phyloP scores from a whole-genome alignment of 176 grass and related monocot species.

The Rhynchospora breviuscula region DNA sequence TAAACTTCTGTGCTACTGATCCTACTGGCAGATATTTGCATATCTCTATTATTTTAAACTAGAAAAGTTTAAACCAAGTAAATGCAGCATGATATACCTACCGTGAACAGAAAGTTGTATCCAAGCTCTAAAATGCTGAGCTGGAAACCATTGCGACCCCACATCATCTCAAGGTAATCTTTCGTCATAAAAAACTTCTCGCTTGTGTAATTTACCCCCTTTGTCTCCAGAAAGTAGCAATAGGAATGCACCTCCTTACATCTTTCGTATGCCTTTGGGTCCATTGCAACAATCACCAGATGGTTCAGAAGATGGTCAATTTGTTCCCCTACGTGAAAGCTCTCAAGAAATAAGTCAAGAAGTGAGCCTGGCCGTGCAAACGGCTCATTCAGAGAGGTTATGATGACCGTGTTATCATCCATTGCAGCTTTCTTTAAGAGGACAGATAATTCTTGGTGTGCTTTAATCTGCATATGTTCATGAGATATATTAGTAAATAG shows the following conservation, averaged over 20 bases:
- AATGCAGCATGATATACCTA: neutral
- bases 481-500: slow-evolving; percentile 1
- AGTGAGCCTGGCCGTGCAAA: slow-evolving; percentile 33
- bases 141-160: slow-evolving; percentile 39
- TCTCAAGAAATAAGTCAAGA: slow-evolving; percentile 49
- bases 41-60: too few species aligned
- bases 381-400: slow-evolving; percentile 33
- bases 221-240: slow-evolving; percentile 30
- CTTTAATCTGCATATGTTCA: neutral
- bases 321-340: slow-evolving; percentile 34
- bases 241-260: slow-evolving; percentile 32
- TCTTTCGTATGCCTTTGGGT: slow-evolving; percentile 34
- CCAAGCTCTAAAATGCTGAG: slow-evolving; percentile 35
- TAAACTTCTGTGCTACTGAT: neutral
- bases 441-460: neutral
- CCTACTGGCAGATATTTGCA: neutral
- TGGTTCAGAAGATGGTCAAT: slow-evolving; percentile 35
- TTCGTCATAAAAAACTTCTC: slow-evolving; percentile 39
- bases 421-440: slow-evolving; percentile 25
- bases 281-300: slow-evolving; percentile 40
- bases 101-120: slow-evolving; percentile 55
- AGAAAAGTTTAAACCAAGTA: too few species aligned
- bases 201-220: slow-evolving; percentile 17
- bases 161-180: slow-evolving; percentile 51
- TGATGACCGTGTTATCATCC: slow-evolving; percentile 41